Evolutionary conservation across 2,329 filamentous ascomycete species (phyloP), one percentile per base, ranked within the genome.

Genomic region (Macrophomina phaseolina): DNA sequence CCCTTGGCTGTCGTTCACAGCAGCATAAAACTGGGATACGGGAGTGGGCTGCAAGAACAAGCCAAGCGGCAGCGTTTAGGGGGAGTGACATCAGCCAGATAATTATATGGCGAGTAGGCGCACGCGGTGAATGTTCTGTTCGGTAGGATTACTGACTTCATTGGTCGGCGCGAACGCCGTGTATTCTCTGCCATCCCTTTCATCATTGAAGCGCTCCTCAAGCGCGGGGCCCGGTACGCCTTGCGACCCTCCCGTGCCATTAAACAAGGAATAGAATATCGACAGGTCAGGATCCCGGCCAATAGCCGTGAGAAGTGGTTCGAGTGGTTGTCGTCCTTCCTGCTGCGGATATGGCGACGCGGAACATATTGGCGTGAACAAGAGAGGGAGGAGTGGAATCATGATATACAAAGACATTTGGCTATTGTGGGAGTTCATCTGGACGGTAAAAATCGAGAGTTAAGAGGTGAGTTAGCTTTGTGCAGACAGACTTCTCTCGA

Each of bases 141-240:
- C 16, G 5, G 23, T 18, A 9, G 8, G 2, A 48, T 30, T 14
- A 53, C 49, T 53, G 49, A 53, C 49, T 30, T 62, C 58, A 12
- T 62, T 62, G 1, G 58, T 62, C 6, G 58, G 58, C 30, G 58
- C 58, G 18, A 62, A 62, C 5, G 58, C 58, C 14, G 58, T 51
- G 16, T 62, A 62, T 8, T 30, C 28, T 34, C 49, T 32, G 2
- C 58, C 58, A 51, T 48, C 28, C 5, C 46, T 12, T 11, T 30
- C 42, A 11, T 23, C n/a, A 36, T 62, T 62, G 45, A 62, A 62
- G 7, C 45, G 42, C 28, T 62, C 58, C 14, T 62, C 58, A 18
- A 62, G 58, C 8, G 30, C 58, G 5, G 58, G 58, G 9, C 58
- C 58, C 14, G 58, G 58, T 11, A n/a, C 12, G 1, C 58, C 58